These are phyloP conservation scores for Kondoa subrosea DNA, from an alignment of 768 basidiomycete species.

Conservation along the genomic window DNA sequence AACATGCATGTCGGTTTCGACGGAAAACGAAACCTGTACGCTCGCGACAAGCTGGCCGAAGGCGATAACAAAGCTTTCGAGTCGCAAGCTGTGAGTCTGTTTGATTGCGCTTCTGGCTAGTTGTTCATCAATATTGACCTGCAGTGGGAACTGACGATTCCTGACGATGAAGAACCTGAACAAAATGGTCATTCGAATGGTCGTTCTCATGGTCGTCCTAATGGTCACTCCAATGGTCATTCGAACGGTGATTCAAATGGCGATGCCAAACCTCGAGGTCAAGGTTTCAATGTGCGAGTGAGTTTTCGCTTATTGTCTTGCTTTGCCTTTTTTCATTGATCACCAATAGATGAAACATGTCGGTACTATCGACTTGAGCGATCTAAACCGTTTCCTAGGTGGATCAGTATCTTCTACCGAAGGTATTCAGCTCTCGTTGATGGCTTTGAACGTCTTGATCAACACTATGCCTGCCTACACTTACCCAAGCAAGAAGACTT, in stretches of 20 bases:
- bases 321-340: background rate
- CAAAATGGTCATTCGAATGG: background rate
- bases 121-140: background rate
- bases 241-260: background rate
- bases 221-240: background rate
- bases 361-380: background rate
- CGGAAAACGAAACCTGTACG: conserved; percentile 7
- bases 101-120: background rate
- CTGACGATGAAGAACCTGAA: background rate
- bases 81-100: background rate
- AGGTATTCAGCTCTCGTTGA: background rate
- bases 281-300: background rate
- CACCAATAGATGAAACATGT: background rate
- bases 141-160: background rate
- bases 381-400: background rate
- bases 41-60: background rate
- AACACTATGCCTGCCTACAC: conserved; percentile 2
- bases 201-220: background rate
- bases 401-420: background rate
- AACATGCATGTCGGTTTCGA: conserved; percentile 4
- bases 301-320: background rate
- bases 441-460: conserved; percentile 19
- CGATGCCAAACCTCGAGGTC: background rate
- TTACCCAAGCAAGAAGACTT: conserved; percentile 14
- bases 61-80: background rate